Base-by-base conservation (phyloP, 164 flowering plant species). In the Vitis cinerea region DNA sequence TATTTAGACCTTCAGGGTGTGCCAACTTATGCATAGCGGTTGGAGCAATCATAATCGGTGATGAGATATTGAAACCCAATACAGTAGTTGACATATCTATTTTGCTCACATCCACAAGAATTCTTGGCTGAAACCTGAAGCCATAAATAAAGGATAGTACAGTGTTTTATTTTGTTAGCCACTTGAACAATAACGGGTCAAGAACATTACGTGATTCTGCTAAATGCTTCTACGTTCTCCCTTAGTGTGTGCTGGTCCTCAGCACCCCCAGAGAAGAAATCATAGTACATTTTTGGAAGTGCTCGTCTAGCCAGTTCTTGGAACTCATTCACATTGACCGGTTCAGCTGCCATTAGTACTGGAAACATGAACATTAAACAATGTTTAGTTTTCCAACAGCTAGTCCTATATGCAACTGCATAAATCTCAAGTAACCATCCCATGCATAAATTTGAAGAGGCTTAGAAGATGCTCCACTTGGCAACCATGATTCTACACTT, bases 261-360 rank as follows among this genome's bases (percentile, higher is more conserved):
- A 19, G 94, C 94, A 64, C 93, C 98, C 8, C 90, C 95, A 14
- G 82, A 31, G 62, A 59, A 85, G 82, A 30, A 93, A 62, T 91
- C 98, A 65, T 86, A 91, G 83, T 78, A 86, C 92, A 89, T 90
- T 72, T 89, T 90, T 12, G 97, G 96, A 74, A 92, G 89, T 64
- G 75, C 83, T 60, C 69, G 75, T 80, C 76, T 80, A 15, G 96
- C 97, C 74, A 92, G 62, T 66, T 85, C 89, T 81, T 85, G 86
- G 64, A 76, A 93, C 66, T 91, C 97, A 51, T 71, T 81, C 23
- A 93, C 85, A 63, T 91, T 91, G 12, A 88, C 93, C 5, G 83
- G 83, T 58, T 90, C 86, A 17, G 27, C 54, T 0, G 80, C 85
- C 93, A 89, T 87, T 65, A 72, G 49, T 55, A 77, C 80, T 74